Evolutionary conservation across 164 flowering plant genomes (phyloP).

Genomic region (Vitis amurensis): DNA sequence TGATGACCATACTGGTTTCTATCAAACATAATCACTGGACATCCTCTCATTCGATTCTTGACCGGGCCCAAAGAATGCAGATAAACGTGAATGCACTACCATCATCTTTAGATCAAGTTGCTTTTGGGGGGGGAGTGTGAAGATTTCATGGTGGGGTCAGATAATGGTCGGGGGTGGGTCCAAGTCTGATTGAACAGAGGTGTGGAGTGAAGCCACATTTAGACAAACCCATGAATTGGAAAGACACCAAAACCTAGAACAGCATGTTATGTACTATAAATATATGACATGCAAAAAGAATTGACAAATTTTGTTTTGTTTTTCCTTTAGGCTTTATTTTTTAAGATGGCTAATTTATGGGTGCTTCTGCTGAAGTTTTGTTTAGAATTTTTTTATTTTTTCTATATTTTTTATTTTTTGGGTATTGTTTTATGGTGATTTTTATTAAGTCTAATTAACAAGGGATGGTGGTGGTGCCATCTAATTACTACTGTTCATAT

Average conservation of each 20-base stretch:
- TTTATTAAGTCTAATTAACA: slow-evolving; percentile 1
- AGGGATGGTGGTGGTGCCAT: slow-evolving; percentile 70
- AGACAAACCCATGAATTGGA: background rate
- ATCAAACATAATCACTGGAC: slow-evolving; percentile 20
- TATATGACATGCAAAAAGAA: background rate
- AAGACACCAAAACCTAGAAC: background rate
- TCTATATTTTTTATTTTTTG: background rate
- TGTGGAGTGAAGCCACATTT: slow-evolving; percentile 8
- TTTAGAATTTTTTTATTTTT: background rate
- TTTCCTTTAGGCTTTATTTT: background rate
- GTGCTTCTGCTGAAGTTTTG: slow-evolving; percentile 34
- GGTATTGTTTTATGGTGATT: background rate
- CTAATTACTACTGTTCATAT: slow-evolving; percentile 69
- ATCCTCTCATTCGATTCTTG: slow-evolving; percentile 34
- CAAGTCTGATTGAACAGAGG: background rate
- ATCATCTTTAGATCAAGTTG: slow-evolving; percentile 24
- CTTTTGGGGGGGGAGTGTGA: slow-evolving; percentile 6
- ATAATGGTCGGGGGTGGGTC: background rate
- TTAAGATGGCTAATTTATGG: slow-evolving; percentile 5
- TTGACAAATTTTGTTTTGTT: background rate
- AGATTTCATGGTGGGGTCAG: slow-evolving; percentile 19
- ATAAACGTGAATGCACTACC: slow-evolving; percentile 33
- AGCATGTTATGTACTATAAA: background rate
- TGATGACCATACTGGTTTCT: slow-evolving; percentile 22
- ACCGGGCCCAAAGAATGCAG: slow-evolving; percentile 22